Base-by-base conservation (phyloP, 192 early-diverging fungal genomes). In the Coemansia sp. region DNA sequence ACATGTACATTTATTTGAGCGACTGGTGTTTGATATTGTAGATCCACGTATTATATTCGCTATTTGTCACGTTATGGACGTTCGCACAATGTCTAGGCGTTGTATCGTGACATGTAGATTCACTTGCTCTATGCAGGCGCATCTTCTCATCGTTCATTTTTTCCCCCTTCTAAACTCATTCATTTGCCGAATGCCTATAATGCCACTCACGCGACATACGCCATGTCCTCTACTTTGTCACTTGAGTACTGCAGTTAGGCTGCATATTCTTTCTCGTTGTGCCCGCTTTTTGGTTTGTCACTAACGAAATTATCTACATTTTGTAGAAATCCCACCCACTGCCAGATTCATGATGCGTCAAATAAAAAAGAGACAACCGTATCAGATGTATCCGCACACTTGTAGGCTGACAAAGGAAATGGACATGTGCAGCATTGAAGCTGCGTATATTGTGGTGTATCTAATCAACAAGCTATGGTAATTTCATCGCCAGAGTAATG, bases 161-260 rank as follows among this genome's bases (percentile, higher is more conserved):
- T 24, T 24, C 24, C 24, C 24, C 24, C 24, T 24, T 57, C 20
- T 50, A n/a, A 50, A 50, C 24, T 27, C 29, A 5, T 33, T 31
- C 16, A 58, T 34, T 58, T 33, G 57, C 49, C 49, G 20, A 50
- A 24, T 50, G 49, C 16, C 57, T 58, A 29, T 55, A 58, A 58
- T 58, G 57, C 57, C 13, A 31, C 57, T 33, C 57, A 58, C 57
- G 31, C 57, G 57, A 58, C 53, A 29, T 29, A 29, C 15, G 13
- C 57, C 57, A 58, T 58, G 57, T 34, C 24, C 24, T 24, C 57
- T 36, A 58, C 55, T 13, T 33, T n/a, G 57, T 58, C 57, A 58
- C 57, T 58, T 58, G 57, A 34, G 31, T 58, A 5, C 57, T 18
- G 20, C 50, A 53, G 20, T 9, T 29, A 12, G 7, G 6, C 47